Base-by-base conservation (phyloP, 2,329 filamentous ascomycete species). In the Aspergillus latus region DNA sequence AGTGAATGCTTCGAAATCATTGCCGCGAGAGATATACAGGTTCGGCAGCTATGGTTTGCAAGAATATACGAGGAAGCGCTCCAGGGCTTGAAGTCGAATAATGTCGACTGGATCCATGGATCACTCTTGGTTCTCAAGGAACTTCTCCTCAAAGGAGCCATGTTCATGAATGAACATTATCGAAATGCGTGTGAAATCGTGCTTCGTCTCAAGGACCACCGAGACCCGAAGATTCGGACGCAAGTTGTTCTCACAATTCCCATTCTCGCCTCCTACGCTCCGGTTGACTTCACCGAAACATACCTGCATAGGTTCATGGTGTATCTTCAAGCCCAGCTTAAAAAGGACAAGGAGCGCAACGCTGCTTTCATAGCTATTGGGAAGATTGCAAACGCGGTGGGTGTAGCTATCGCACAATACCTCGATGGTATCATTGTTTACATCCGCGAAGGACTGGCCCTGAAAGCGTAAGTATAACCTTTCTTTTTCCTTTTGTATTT, bases 161-260 rank as follows among this genome's bases (percentile, higher is more conserved):
- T 99, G 93, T 99, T 96, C 74, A 97, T 99, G 94, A 92, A 96
- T 67, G 90, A 92, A 39, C 86, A 92, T 69, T 99, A 97, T 73
- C 85, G 88, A 57, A 90, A 96, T 65, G 88, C 91, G 9, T 97
- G 93, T 71, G 94, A 99, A 60, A 92, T 94, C 61, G 90, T 97
- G 36, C 87, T 93, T 62, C 88, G 89, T 59, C 90, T 96, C 72
- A 96, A 96, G 73, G 94, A 99, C 65, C 91, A 97, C 66, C 86
- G 90, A 52, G 95, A 99, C 65, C 79, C 86, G 3, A 88, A 92
- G 36, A 94, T 97, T 64, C 84, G 93, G 53, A 89, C 89, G 66
- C 95, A 96, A 5, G 89, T 97, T 32, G 90, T 97, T 37, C 83
- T 90, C 52, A 86, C 97, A 55, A 96, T 99, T 52, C 94, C 94